These are phyloP conservation scores for Colletotrichum costaricense DNA, from an alignment of 2,329 filamentous ascomycete species.

Conservation along the genomic window DNA sequence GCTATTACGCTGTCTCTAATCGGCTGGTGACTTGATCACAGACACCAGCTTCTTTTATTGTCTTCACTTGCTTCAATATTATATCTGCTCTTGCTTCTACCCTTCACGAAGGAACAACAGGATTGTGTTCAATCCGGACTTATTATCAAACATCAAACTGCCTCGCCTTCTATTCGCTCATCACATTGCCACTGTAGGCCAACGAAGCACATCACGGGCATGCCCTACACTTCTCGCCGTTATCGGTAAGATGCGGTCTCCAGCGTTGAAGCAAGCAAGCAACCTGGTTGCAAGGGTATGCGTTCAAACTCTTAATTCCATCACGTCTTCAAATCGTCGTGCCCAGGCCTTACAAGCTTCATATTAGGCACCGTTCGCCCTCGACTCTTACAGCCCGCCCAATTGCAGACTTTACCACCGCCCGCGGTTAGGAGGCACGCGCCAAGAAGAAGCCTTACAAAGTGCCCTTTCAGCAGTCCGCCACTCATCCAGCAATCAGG, in stretches of 20 bases:
- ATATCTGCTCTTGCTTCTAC: neutral
- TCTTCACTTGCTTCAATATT: neutral
- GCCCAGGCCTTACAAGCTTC: neutral
- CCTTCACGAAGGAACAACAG: neutral
- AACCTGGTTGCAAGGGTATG: slow-evolving; percentile 26
- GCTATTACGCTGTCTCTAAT: neutral
- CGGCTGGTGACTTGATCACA: neutral
- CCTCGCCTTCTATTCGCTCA: neutral
- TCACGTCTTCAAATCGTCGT: neutral
- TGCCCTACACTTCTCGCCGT: neutral
- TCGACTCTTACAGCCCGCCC: slow-evolving; percentile 22
- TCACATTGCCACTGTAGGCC: neutral
- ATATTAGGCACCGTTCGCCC: slow-evolving; percentile 13
- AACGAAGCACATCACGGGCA: neutral
- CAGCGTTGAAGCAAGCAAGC: slow-evolving; percentile 25
- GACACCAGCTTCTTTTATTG: neutral
- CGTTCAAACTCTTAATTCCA: neutral
- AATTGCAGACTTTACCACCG: slow-evolving; percentile 30
- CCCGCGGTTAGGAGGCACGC: slow-evolving; percentile 12
- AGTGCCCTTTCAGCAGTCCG: slow-evolving; percentile 27
- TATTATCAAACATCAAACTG: neutral
- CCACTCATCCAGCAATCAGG: slow-evolving; percentile 28
- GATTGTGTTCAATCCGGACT: neutral
- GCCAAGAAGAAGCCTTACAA: slow-evolving; percentile 29
- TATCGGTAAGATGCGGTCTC: slow-evolving; percentile 20